Conservation (phyloP, 345 rosid species). For the Punica granatum region DNA sequence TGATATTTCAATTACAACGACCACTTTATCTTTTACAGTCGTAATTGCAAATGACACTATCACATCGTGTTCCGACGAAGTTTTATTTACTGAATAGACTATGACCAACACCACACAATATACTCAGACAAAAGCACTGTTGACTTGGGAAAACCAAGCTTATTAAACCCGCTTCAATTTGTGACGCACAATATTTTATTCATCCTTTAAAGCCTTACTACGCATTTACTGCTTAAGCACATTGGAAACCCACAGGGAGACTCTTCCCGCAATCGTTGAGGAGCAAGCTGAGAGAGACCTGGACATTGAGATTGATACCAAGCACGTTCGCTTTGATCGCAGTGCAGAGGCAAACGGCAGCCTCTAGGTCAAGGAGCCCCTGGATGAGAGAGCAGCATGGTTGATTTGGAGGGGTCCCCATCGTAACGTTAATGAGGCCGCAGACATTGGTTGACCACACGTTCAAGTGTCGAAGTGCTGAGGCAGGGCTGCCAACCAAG, state of each 20-base stretch:
- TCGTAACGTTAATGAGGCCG: conserved; percentile 31
- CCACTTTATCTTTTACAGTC: no score
- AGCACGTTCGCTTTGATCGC: conserved; percentile 55
- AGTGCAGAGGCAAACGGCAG: conserved; percentile 53
- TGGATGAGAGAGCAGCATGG: conserved; percentile 52
- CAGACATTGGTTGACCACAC: conserved; percentile 40
- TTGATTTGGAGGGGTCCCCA: conserved; percentile 40
- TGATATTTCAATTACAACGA: no score
- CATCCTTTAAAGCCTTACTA: neutral
- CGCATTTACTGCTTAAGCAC: no score
- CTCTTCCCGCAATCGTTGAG: conserved; percentile 53
- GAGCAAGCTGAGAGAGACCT: conserved; percentile 54
- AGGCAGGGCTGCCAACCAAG: no score
- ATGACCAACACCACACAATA: neutral
- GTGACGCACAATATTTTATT: no score
- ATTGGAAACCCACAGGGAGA: conserved; percentile 43
- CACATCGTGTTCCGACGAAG: no score
- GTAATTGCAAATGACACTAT: no score
- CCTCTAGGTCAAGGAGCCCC: conserved; percentile 51
- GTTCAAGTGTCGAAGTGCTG: conserved; percentile 30
- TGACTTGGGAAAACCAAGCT: no score
- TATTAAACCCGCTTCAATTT: no score
- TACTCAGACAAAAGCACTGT: no score
- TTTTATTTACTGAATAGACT: neutral
- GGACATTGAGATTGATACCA: no score